Evolutionary conservation across 1,284 basidiomycete genomes (phyloP).

Genomic region (Naganishia liquefaciens): DNA sequence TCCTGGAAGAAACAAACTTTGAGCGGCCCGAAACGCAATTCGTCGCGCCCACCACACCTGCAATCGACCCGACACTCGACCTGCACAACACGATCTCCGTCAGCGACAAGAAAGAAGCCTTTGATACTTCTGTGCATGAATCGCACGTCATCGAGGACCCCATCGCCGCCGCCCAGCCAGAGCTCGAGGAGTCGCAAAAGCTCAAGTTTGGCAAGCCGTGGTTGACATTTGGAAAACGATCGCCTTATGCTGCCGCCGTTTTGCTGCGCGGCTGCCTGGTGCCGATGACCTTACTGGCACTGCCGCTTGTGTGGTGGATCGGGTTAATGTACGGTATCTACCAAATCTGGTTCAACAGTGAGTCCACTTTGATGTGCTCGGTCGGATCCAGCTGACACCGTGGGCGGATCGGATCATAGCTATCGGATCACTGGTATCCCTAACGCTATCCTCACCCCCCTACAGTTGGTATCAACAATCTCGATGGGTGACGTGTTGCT

Average conservation of each 20-base stretch:
- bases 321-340: slow-evolving; percentile 35
- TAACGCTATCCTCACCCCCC: slow-evolving; percentile 9
- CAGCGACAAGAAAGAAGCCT: neutral
- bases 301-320: slow-evolving; percentile 35
- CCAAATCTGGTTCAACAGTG: slow-evolving; percentile 38
- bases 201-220: slow-evolving; percentile 8
- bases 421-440: slow-evolving; percentile 7
- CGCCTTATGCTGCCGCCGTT: slow-evolving; percentile 31
- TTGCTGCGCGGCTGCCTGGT: slow-evolving; percentile 35
- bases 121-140: neutral
- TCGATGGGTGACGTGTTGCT: neutral
- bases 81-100: neutral
- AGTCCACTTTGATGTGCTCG: neutral
- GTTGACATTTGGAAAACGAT: neutral
- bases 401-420: slow-evolving; percentile 35
- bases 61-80: neutral
- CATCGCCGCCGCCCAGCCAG: neutral
- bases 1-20: slow-evolving; percentile 41
- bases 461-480: slow-evolving; percentile 1
- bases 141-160: neutral
- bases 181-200: neutral
- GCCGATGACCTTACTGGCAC: slow-evolving; percentile 31
- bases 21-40: slow-evolving; percentile 27
- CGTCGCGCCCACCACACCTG: neutral
- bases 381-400: neutral